A percentile compares a stretch with the other conserved stretches of the same genome.
phyloP scores from a whole-genome alignment of 2,329 filamentous ascomycete species.

The Cytospora chrysosperma region DNA sequence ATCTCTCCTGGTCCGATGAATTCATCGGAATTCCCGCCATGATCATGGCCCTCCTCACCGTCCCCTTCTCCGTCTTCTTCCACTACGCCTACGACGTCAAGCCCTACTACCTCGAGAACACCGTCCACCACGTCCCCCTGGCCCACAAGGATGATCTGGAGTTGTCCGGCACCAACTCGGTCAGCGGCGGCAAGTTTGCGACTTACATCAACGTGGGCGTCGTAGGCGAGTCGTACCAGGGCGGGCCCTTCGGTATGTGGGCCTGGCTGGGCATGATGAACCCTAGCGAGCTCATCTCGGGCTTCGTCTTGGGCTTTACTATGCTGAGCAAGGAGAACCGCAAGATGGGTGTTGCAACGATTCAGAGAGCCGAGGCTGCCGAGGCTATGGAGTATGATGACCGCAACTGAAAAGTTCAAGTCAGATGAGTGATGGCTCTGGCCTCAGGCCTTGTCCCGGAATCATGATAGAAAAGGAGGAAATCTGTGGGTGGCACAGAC shows the following conservation, averaged over 20 bases:
- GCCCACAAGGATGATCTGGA: conserved; percentile 12
- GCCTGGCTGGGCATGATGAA: conserved; percentile 27
- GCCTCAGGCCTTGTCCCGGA: neutral
- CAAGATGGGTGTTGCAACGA: conserved; percentile 10
- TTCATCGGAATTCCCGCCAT: conserved; percentile 31
- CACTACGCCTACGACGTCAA: conserved; percentile 30
- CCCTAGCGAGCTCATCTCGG: conserved; percentile 27
- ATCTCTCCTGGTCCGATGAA: conserved; percentile 30
- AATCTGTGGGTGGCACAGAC: neutral
- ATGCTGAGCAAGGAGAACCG: conserved; percentile 22
- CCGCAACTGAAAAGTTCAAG: neutral
- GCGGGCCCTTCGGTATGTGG: conserved; percentile 27
- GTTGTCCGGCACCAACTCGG: neutral
- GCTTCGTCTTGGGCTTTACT: conserved; percentile 19
- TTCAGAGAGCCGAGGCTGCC: conserved; percentile 19
- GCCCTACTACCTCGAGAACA: conserved; percentile 28
- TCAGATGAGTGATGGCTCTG: neutral
- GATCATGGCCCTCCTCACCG: conserved; percentile 31
- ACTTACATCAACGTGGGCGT: conserved; percentile 15
- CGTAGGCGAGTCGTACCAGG: conserved; percentile 27
- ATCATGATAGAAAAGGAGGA: neutral
- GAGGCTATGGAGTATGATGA: conserved; percentile 17
- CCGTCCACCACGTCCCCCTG: conserved; percentile 13
- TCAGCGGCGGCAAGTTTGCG: neutral
- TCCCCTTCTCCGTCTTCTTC: conserved; percentile 31